Base-by-base conservation (phyloP, 208 protist genomes). In the Phytomonas sp. region DNA sequence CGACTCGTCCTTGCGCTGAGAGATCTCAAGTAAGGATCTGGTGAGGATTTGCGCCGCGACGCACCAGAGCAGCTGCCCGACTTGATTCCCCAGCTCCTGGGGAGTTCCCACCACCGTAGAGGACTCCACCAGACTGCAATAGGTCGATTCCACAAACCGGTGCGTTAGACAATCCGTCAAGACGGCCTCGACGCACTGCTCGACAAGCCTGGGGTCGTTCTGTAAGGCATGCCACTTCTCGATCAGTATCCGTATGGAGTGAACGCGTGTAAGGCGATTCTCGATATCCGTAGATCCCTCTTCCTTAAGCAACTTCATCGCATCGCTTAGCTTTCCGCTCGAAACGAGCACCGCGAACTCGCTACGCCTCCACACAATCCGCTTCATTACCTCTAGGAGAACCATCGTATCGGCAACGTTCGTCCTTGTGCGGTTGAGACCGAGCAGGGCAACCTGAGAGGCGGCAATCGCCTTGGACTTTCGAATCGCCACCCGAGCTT, bases 71-170 rank as follows among this genome's bases (percentile, higher is more conserved):
- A 86, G 67, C 63, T 80, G 70, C 26, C 74, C 85, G 29, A 93
- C 77, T 29, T 87, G 67, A 23, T 53, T 43, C 60, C 82, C 83
- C 70, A 75, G 77, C 46, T 77, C 70, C 7, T 68, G 59, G 15
- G 60, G 65, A 30, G 74, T 73, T 46, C 71, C 74, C 28, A 93
- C 64, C 28, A 71, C 69, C 66, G 61, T 65, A 31, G 83, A 71
- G 9, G 85, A 77, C 72, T 93, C 90, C 13, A 91, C 72, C 17
- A 72, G 80, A 67, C 84, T 89, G 59, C 77, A 73, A 75, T 95
- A 95, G 15, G 78, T 88, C 31, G 81, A 76, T 32, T 78, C 77
- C 62, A 88, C 84, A 68, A 95, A 95, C 67, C 87, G 84, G 60
- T 75, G 73, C 46, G 81, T 88, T 32, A 95, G 73, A 68, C 87